A percentile compares a stretch with the other conserved stretches of the same genome.
Evolutionary conservation across 192 early-diverging fungal species (phyloP).

Genomic region (Dispira parvispora): DNA sequence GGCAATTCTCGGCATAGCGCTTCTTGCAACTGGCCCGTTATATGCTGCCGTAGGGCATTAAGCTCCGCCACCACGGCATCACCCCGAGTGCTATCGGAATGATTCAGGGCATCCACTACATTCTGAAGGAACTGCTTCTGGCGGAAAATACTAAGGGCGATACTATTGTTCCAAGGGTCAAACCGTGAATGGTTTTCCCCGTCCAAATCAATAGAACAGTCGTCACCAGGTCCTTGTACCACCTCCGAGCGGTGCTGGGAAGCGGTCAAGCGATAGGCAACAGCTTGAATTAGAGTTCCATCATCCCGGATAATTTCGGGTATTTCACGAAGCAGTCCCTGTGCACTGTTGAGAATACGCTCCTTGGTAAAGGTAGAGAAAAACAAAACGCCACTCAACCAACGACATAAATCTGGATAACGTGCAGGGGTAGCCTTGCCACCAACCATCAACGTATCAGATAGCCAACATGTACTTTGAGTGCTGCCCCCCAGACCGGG

Average conservation of each 20-base stretch:
- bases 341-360: constrained; percentile 44
- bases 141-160: constrained; percentile 43
- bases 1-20: background rate
- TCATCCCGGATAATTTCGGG: constrained; percentile 50
- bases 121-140: constrained; percentile 46
- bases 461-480: constrained; percentile 29
- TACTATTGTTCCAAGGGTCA: constrained; percentile 31
- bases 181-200: background rate
- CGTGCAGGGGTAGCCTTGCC: constrained; percentile 19
- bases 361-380: constrained; percentile 52
- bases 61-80: background rate
- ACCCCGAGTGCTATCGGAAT: constrained; percentile 7
- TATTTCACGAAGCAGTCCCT: constrained; percentile 52
- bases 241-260: constrained; percentile 14
- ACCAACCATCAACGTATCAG: constrained; percentile 40
- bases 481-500: constrained; percentile 28
- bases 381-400: constrained; percentile 35
- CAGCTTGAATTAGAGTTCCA: constrained; percentile 27
- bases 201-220: too few species aligned
- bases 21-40: background rate
- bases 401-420: constrained; percentile 22
- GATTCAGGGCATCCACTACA: constrained; percentile 21
- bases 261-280: constrained; percentile 25
- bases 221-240: constrained; percentile 2
- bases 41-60: background rate